A percentile compares a stretch with the other conserved stretches of the same genome.
phyloP scores from a whole-genome alignment of 1,284 basidiomycete species.

The Rhodotorula sp. region DNA sequence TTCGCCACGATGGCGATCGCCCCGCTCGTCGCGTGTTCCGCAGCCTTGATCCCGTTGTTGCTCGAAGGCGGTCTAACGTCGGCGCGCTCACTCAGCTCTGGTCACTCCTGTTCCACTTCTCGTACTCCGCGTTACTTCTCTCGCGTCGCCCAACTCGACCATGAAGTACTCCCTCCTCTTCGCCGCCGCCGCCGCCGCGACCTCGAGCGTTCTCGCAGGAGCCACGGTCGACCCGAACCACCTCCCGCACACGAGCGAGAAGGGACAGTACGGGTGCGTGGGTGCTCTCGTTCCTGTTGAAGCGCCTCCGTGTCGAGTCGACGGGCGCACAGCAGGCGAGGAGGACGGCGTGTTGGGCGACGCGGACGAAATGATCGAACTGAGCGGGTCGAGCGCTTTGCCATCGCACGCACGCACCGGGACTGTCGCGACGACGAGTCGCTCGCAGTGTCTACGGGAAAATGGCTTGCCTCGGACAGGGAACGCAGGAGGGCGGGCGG shows the following conservation, averaged over 20 bases:
- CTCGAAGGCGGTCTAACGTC: background rate
- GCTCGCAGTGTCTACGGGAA: too few relatives aligned
- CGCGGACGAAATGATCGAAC: too few relatives aligned
- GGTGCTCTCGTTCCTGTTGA: background rate
- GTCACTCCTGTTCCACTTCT: background rate
- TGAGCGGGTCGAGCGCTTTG: too few relatives aligned
- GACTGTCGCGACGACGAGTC: too few relatives aligned
- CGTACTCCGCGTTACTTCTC: background rate
- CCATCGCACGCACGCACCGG: too few relatives aligned
- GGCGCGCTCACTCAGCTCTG: background rate
- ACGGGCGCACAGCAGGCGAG: too few relatives aligned
- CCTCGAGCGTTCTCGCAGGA: background rate
- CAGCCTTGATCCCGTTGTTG: too few relatives aligned
- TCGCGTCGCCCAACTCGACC: too few relatives aligned
- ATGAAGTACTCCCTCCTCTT: conserved; percentile 3
- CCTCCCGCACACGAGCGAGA: conserved; percentile 24
- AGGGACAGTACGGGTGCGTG: conserved; percentile 28
- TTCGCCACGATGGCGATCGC: too few relatives aligned
- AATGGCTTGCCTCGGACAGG: too few relatives aligned
- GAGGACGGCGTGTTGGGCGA: background rate
- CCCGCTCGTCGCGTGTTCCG: too few relatives aligned
- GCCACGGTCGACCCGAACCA: conserved; percentile 23
- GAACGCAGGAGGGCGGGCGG: too few relatives aligned
- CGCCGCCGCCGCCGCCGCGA: background rate
- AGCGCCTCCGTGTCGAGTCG: background rate